Evolutionary conservation across 768 basidiomycete genomes (phyloP).

Genomic region (Cubamyces sp.): DNA sequence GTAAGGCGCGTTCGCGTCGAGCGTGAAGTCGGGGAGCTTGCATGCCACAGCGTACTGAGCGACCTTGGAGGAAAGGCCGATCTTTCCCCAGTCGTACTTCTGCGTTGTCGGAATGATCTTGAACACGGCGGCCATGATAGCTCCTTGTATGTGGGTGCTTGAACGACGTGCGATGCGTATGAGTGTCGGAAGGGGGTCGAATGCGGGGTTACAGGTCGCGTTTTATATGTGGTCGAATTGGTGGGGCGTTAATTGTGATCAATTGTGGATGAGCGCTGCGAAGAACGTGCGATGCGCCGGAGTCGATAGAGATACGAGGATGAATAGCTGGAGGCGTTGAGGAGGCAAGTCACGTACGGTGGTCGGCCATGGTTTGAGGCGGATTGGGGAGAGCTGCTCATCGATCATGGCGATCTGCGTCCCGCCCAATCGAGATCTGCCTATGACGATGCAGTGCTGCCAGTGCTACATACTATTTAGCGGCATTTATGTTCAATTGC

Average conservation of each 20-base stretch:
- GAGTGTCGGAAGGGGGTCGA: background rate
- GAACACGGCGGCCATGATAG: slow-evolving; percentile 53
- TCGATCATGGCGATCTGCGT: slow-evolving; percentile 11
- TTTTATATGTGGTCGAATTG: no score
- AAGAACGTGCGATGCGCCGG: no score
- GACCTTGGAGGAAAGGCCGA: slow-evolving; percentile 80
- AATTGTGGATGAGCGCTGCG: no score
- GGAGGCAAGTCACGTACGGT: no score
- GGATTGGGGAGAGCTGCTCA: background rate
- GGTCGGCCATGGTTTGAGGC: no score
- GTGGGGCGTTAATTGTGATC: no score
- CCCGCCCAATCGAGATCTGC: slow-evolving; percentile 7
- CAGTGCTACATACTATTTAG: no score
- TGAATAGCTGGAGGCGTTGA: no score
- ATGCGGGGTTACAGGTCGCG: background rate
- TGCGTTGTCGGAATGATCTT: slow-evolving; percentile 84
- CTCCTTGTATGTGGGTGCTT: background rate
- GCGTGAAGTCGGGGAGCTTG: slow-evolving; percentile 61
- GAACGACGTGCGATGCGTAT: background rate
- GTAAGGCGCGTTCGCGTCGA: slow-evolving; percentile 79
- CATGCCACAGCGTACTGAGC: slow-evolving; percentile 77
- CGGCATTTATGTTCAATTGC: background rate
- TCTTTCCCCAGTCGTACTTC: slow-evolving; percentile 94
- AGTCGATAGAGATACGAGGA: no score
- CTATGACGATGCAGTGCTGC: slow-evolving; percentile 1